Percentiles rank a stretch among this genome's conserved stretches.
Evolutionary conservation across 176 grass and related monocot species (phyloP).

Genomic region (Leersia perrieri): DNA sequence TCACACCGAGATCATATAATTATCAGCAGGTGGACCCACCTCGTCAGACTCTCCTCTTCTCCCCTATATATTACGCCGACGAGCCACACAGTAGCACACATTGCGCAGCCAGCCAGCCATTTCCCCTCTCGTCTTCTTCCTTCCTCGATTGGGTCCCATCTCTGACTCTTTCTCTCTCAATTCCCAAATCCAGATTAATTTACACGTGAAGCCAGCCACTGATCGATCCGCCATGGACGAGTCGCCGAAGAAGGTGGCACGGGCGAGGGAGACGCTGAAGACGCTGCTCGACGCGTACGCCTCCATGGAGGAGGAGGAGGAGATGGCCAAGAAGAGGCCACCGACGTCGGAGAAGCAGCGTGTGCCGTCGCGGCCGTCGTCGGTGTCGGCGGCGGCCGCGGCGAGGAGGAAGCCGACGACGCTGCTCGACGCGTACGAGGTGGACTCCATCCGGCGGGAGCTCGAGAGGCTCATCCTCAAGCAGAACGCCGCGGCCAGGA

Average conservation of each 20-base stretch:
- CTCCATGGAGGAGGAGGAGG: not conserved
- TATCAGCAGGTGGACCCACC: not conserved
- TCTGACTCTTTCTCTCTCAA: not conserved
- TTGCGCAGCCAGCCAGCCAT: no score
- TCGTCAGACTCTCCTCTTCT: not conserved
- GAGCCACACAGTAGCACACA: not conserved
- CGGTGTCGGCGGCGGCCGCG: not conserved
- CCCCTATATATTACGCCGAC: not conserved
- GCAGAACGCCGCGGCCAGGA: not conserved
- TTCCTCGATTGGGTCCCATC: not conserved
- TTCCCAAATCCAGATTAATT: no score
- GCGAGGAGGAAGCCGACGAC: constrained; percentile 24
- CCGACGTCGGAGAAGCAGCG: not conserved
- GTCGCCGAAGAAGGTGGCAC: not conserved
- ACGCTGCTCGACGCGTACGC: not conserved
- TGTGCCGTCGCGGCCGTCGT: not conserved
- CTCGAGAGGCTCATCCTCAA: constrained; percentile 47
- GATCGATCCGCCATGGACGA: not conserved
- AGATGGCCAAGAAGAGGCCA: not conserved
- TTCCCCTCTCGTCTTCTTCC: not conserved
- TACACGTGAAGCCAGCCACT: no score
- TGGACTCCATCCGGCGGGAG: constrained; percentile 66
- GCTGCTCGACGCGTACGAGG: constrained; percentile 82
- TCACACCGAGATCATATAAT: not conserved
- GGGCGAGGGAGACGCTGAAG: not conserved